A percentile compares a stretch with the other conserved stretches of the same genome.
These are phyloP conservation scores for Pleurotus ostreatus DNA, from an alignment of 768 basidiomycete genomes.

Conservation along the genomic window DNA sequence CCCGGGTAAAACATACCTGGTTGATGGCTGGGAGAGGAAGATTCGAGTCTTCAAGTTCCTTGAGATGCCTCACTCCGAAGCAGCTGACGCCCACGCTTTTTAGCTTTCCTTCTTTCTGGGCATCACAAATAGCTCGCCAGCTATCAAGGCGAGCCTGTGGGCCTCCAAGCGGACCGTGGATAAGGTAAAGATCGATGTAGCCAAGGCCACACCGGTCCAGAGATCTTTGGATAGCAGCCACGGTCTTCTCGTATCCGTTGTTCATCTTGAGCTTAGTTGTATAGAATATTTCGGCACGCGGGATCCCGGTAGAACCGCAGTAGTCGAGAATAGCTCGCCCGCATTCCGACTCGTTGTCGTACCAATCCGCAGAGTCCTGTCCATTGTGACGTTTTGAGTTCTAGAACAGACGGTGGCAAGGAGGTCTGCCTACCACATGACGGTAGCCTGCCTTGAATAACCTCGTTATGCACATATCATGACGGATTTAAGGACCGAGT, in stretches of 20 bases:
- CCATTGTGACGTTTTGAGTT: no score
- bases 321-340: constrained; percentile 59
- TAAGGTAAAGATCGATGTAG: constrained; percentile 68
- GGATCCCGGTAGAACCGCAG: constrained; percentile 39
- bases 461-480: constrained; percentile 8
- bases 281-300: constrained; percentile 61
- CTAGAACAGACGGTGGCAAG: no score
- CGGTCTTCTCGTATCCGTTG: constrained; percentile 43
- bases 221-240: constrained; percentile 47
- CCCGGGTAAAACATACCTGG: constrained; percentile 37
- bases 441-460: constrained; percentile 54
- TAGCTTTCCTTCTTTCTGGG: constrained; percentile 54
- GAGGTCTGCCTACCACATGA: constrained; percentile 43
- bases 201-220: constrained; percentile 51
- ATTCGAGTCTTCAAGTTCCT: constrained; percentile 42
- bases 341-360: constrained; percentile 65
- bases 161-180: constrained; percentile 68
- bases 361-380: constrained; percentile 48
- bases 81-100: constrained; percentile 64
- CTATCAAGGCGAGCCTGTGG: constrained; percentile 50
- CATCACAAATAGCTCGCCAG: constrained; percentile 65
- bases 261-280: constrained; percentile 69
- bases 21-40: constrained; percentile 54
- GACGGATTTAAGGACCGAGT: constrained; percentile 5
- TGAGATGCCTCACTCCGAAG: constrained; percentile 56